Conservation (phyloP, 179 eudicot genomes). For the Beta corolliflora region DNA sequence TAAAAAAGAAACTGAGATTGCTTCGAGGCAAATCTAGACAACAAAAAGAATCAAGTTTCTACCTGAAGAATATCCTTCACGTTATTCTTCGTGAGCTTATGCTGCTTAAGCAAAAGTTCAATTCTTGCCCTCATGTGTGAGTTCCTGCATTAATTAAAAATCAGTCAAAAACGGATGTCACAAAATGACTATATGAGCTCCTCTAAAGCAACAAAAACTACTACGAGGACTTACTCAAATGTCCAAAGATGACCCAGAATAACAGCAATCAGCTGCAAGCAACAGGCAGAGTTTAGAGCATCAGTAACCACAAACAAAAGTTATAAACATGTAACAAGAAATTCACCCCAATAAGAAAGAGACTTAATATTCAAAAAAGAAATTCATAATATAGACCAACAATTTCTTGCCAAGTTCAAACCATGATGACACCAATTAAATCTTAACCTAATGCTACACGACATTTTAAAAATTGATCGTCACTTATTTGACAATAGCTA, state of each 20-base stretch:
- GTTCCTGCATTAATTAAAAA: conserved; percentile 47
- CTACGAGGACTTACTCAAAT: conserved; percentile 75
- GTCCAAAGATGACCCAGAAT: conserved; percentile 95
- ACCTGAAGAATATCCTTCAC: conserved; percentile 84
- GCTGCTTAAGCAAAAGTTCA: conserved; percentile 83
- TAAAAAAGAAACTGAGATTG: not conserved
- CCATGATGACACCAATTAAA: not conserved
- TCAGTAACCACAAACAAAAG: conserved; percentile 19
- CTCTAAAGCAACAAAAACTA: not conserved
- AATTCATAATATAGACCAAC: not conserved
- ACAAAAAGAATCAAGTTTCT: not conserved
- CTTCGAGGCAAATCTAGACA: not conserved
- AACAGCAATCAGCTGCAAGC: conserved; percentile 80
- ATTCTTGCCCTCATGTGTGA: conserved; percentile 74
- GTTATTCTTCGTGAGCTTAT: conserved; percentile 73
- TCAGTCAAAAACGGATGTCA: not conserved
- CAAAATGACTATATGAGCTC: not conserved
- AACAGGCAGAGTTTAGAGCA: conserved; percentile 12
- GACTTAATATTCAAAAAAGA: too few relatives aligned
- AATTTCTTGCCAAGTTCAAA: not conserved
- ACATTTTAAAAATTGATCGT: too few relatives aligned
- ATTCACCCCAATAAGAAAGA: not conserved
- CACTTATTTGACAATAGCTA: too few relatives aligned
- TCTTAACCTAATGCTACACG: not conserved
- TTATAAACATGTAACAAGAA: not conserved